Evolutionary conservation across 495 filamentous ascomycete genomes (phyloP), one percentile per base, ranked within the genome.

Genomic region (Hyphodiscus hymeniophilus): DNA sequence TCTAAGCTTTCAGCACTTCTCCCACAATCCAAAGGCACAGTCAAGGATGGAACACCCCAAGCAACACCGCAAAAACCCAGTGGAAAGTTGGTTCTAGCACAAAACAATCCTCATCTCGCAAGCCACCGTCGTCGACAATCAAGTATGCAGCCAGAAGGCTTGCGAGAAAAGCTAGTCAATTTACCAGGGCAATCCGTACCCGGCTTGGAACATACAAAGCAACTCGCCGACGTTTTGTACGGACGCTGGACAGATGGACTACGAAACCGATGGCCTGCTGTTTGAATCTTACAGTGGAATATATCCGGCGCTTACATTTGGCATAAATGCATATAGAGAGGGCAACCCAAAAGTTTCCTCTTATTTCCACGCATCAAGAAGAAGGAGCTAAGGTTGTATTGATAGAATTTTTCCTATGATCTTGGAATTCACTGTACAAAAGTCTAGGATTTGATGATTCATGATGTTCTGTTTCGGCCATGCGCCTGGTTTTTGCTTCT

Each of bases 141-240:
- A 33, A 75, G 74, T 34, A 61, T 77, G 31, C 60, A 74, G 0
- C 59, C 59, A 32, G 48, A 45, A 12, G 32, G 30, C 8, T 58
- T 60, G 17, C 62, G 65, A 43, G 64, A 68, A 34, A 75, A 79
- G 57, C 50, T 69, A 24, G 64, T 66, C 1, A 71, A 68, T 45
- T 69, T 68, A 23, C 73, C 73, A 8, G 71, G 72, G 5, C 68
- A 68, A 7, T 66, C 60, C 1, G 51, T 76, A 18, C 73, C 80
- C 4, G 90, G 88, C 3, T 90, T 95, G 88, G 89, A 95, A 61
- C 88, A 95, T 63, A 85, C 84, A 47, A 88, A 87, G 59, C 80
- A 90, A 61, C 67, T 98, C 21, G 84, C 86, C 10, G 89, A 96
- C 66, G 83, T 95, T 22, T 75, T 98, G 16, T 97, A 95, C 65